Evolutionary conservation across 192 early-diverging fungal species (phyloP).

Genomic region (Allomyces javanicus): DNA sequence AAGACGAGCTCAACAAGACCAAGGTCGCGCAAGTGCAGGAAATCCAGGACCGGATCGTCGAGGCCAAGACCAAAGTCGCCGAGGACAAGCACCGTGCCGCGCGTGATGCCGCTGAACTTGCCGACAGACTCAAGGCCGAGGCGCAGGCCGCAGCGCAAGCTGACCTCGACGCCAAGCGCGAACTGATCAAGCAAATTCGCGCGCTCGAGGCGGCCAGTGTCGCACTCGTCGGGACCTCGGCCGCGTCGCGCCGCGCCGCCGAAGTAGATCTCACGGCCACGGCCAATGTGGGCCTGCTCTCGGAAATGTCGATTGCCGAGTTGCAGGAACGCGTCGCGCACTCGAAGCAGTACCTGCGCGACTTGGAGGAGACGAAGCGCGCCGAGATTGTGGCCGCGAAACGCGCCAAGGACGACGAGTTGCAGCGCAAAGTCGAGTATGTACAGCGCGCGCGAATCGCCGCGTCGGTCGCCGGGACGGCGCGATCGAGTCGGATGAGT

Average conservation of each 20-base stretch:
- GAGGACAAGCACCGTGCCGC: neutral
- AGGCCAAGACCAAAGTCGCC: neutral
- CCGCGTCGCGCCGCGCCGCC: neutral
- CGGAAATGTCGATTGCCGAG: neutral
- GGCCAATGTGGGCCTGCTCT: neutral
- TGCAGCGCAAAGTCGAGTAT: neutral
- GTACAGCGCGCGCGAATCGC: neutral
- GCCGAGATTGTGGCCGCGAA: neutral
- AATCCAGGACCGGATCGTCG: neutral
- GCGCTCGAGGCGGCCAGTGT: neutral
- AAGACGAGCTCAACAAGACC: neutral
- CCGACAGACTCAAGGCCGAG: neutral
- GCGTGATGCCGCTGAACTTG: neutral
- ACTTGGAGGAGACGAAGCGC: neutral
- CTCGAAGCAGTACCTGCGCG: neutral
- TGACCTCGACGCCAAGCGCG: neutral
- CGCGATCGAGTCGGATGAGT: too few relatives aligned
- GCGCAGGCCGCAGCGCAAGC: neutral
- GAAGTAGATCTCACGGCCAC: too few relatives aligned
- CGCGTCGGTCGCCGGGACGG: too few relatives aligned
- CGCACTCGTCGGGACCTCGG: neutral
- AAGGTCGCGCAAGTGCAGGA: neutral
- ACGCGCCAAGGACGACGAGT: neutral
- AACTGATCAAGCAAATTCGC: neutral
- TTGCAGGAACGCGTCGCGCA: neutral